phyloP scores from a whole-genome alignment of 164 flowering plant genomes.

The Liquidambar formosana region DNA sequence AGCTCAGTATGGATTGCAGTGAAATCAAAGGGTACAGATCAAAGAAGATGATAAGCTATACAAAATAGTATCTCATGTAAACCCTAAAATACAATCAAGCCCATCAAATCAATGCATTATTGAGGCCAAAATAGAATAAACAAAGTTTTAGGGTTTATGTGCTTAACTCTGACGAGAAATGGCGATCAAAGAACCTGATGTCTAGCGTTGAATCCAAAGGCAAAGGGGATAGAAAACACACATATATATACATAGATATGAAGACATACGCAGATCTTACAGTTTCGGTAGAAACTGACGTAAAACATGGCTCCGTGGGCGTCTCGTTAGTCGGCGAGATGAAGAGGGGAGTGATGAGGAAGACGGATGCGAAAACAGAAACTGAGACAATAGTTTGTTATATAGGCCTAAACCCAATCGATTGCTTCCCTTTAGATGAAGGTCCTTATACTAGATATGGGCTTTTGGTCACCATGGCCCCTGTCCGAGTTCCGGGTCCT shows the following conservation, averaged over 20 bases:
- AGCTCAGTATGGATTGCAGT: too few species aligned
- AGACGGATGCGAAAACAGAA: background rate
- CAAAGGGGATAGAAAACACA: background rate
- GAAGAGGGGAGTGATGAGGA: background rate
- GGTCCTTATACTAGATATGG: background rate
- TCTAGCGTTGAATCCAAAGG: background rate
- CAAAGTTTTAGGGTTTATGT: too few species aligned
- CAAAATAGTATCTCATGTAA: too few species aligned
- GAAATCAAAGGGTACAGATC: too few species aligned
- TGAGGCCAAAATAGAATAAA: background rate
- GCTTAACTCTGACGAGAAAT: too few species aligned
- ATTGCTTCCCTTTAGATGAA: background rate
- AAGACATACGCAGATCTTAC: slow-evolving; percentile 24
- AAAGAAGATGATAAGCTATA: too few species aligned
- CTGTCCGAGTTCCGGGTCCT: too few species aligned
- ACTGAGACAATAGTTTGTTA: background rate
- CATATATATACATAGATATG: background rate
- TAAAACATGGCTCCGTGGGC: slow-evolving; percentile 41
- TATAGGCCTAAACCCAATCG: slow-evolving; percentile 16
- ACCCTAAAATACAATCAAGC: too few species aligned
- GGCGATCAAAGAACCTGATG: too few species aligned
- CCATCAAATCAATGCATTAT: too few species aligned
- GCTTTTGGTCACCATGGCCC: background rate
- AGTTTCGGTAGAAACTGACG: slow-evolving; percentile 54
- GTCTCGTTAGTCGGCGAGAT: background rate